Evolutionary conservation across 352 stramenopile species (phyloP).

Genomic region (Globisporangium solare): DNA sequence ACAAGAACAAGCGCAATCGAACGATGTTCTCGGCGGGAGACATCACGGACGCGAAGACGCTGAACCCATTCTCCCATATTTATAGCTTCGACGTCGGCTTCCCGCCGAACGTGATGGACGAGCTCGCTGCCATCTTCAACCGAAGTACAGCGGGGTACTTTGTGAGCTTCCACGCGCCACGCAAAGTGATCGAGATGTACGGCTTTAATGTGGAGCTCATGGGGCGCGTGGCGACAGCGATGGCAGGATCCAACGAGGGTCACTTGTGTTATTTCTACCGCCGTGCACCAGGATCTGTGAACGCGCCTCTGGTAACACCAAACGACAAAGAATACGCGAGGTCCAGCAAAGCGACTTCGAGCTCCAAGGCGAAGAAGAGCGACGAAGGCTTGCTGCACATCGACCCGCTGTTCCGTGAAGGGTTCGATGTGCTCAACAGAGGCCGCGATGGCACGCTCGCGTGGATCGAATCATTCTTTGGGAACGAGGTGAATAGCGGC

Average conservation of each 20-base stretch:
- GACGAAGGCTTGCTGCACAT: conserved; percentile 34
- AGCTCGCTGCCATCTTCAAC: conserved; percentile 94
- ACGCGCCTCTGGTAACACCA: conserved; percentile 4
- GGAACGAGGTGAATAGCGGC: conserved; percentile 49
- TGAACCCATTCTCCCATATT: conserved; percentile 97
- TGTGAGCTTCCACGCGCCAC: conserved; percentile 93
- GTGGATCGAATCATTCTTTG: conserved; percentile 75
- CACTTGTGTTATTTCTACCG: conserved; percentile 98
- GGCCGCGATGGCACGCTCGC: conserved; percentile 66
- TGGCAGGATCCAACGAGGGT: conserved; percentile 95
- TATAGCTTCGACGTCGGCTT: conserved; percentile 99
- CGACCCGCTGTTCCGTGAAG: conserved; percentile 75
- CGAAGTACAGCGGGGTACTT: conserved; percentile 85
- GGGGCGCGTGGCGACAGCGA: conserved; percentile 87
- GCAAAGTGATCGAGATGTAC: conserved; percentile 92
- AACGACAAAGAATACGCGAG: conserved; percentile 24
- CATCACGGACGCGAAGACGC: conserved; percentile 91
- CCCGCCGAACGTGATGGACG: conserved; percentile 92
- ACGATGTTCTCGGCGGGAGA: conserved; percentile 93
- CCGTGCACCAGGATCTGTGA: conserved; percentile 17
- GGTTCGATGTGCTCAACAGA: conserved; percentile 74
- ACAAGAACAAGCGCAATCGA: conserved; percentile 45
- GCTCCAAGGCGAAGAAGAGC: not conserved
- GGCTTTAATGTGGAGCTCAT: conserved; percentile 91
- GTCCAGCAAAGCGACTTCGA: not conserved